Base-by-base conservation (phyloP, 345 rosid genomes). In the Syzygium aqueum region DNA sequence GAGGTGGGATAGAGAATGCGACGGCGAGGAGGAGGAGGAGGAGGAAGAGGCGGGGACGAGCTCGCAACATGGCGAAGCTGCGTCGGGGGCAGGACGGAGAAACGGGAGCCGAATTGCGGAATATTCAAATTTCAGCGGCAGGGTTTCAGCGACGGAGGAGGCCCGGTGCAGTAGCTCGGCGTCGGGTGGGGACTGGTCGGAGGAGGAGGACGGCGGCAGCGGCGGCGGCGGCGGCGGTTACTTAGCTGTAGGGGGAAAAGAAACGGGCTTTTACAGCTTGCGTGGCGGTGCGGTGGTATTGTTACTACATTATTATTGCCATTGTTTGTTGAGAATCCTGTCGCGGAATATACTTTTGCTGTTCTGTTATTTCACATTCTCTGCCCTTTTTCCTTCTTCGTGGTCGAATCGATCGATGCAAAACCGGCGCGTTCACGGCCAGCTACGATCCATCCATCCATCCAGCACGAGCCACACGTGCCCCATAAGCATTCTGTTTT, bases 211-310 rank as follows among this genome's bases (percentile, higher is more conserved):
- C 91, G 53, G 78, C 22, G 59, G n/a, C n/a, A n/a, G 51, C 11
- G 5, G n/a, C 51, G 91, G 88, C 33, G 40, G 52, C 2, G 78
- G 77, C 7, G 85, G 46, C 56, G 88, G 53, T 56, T 87, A 77
- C 33, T 17, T 89, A 33, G 86, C 91, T 88, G 90, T 51, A 73
- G 89, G 77, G 87, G 85, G 6, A 57, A 61, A 28, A 23, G 87
- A 40, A 54, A 85, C 46, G 85, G 85, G 67, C 86, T 84, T 82
- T 54, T 33, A 23, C 86, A 86, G 61, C 77, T 85, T 46, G 21
- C 90, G 89, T 53, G 87, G 89, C 50, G 87, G 87, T 78, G 86
- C 85, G 9, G 77, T 85, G 37, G 78, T 87, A 53, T 78, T 85
- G 28, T 46, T 78, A 28, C 77, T 89, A 22, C 63, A 21, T 50